Conservation (phyloP, 2,329 filamentous ascomycete genomes). For the Monosporascus cannonballus region DNA sequence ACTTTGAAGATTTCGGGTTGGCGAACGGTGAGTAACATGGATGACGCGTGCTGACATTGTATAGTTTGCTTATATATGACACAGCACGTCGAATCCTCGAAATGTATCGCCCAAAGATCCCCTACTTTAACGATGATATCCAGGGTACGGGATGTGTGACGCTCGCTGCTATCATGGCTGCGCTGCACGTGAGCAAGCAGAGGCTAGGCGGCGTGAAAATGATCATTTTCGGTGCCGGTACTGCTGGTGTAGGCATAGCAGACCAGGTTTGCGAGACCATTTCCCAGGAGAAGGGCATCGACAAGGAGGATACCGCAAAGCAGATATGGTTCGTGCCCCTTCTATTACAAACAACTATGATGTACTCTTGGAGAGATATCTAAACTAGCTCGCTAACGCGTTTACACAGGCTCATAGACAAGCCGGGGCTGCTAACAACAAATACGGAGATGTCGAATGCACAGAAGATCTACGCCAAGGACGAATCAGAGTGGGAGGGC, state of each 20-base stretch:
- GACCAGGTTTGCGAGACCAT: slow-evolving; percentile 81
- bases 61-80: background rate
- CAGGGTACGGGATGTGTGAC: slow-evolving; percentile 88
- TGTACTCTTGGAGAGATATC: background rate
- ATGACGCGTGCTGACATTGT: background rate
- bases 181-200: slow-evolving; percentile 60
- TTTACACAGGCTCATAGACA: slow-evolving; percentile 67
- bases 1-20: slow-evolving; percentile 86
- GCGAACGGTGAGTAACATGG: slow-evolving; percentile 48
- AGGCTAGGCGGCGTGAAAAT: slow-evolving; percentile 64
- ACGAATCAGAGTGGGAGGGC: slow-evolving; percentile 56
- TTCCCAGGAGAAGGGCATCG: slow-evolving; percentile 57
- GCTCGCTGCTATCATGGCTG: slow-evolving; percentile 74
- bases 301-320: slow-evolving; percentile 66
- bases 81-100: slow-evolving; percentile 62
- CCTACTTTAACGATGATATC: slow-evolving; percentile 89
- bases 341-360: background rate
- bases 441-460: slow-evolving; percentile 56
- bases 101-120: slow-evolving; percentile 63
- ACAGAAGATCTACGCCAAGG: slow-evolving; percentile 61
- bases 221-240: slow-evolving; percentile 74
- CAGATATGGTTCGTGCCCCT: slow-evolving; percentile 62
- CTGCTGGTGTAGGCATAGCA: slow-evolving; percentile 78
- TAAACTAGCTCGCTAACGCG: slow-evolving; percentile 2
- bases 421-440: slow-evolving; percentile 66